A percentile compares a stretch with the other conserved stretches of the same genome.
Evolutionary conservation across 176 grass and related monocot genomes (phyloP).

Genomic region (Hordeum vulgare): DNA sequence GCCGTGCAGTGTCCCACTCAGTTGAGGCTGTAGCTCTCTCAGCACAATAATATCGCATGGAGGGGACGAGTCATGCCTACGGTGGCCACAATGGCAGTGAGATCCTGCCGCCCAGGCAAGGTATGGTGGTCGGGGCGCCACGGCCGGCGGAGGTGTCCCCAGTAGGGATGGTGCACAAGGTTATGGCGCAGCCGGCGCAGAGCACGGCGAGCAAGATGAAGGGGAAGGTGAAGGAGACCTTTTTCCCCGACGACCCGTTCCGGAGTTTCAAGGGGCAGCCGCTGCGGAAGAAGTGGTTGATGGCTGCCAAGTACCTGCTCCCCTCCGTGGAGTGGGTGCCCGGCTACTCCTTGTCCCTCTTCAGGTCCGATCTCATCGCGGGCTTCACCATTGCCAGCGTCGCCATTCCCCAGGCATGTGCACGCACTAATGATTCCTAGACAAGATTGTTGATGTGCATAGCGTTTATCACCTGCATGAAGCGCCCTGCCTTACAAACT

Average conservation of each 20-base stretch:
- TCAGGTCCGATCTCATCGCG: slow-evolving; percentile 89
- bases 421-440: no score
- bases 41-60: slow-evolving; percentile 18
- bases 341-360: slow-evolving; percentile 56
- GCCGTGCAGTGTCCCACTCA: not conserved
- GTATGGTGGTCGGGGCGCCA: not conserved
- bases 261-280: slow-evolving; percentile 72
- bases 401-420: slow-evolving; percentile 77
- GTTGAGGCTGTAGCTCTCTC: not conserved
- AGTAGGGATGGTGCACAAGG: slow-evolving; percentile 52
- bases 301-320: slow-evolving; percentile 73
- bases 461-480: not conserved
- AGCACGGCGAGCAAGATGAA: slow-evolving; percentile 75
- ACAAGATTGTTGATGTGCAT: no score
- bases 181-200: slow-evolving; percentile 38
- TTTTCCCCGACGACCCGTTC: slow-evolving; percentile 95
- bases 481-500: not conserved
- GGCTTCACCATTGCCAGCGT: slow-evolving; percentile 97
- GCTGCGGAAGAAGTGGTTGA: slow-evolving; percentile 30
- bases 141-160: not conserved
- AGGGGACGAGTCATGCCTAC: slow-evolving; percentile 38
- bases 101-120: not conserved
- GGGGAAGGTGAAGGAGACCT: slow-evolving; percentile 80
- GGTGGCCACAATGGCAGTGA: slow-evolving; percentile 32
- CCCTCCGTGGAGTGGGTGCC: slow-evolving; percentile 72